These are phyloP conservation scores for Bondarzewia mesenterica DNA, from an alignment of 1,284 basidiomycete genomes.

Conservation along the genomic window DNA sequence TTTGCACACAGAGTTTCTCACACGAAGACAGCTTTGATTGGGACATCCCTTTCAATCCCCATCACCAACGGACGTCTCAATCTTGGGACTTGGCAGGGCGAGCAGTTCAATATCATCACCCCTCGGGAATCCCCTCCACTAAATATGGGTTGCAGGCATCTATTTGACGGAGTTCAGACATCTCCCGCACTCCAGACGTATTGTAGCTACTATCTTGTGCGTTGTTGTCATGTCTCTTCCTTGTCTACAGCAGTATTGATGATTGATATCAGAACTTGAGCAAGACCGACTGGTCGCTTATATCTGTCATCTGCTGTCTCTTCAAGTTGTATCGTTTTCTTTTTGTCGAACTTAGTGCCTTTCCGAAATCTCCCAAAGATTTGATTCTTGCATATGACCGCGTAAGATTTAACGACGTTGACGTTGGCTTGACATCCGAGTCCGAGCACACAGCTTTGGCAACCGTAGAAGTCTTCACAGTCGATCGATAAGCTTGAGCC, in stretches of 20 bases:
- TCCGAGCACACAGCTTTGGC: not conserved
- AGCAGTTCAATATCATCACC: constrained; percentile 6
- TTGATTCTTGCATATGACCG: too few species aligned
- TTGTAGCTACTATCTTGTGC: constrained; percentile 81
- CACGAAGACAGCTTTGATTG: constrained; percentile 81
- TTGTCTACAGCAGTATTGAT: not conserved
- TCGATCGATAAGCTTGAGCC: too few species aligned
- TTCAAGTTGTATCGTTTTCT: too few species aligned
- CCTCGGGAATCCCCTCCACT: not conserved
- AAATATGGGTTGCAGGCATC: constrained; percentile 46
- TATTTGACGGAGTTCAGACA: constrained; percentile 80
- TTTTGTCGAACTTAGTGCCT: too few species aligned
- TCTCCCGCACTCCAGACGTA: constrained; percentile 50
- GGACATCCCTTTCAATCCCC: constrained; percentile 76
- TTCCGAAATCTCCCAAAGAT: too few species aligned
- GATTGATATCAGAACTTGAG: too few species aligned
- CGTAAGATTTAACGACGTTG: not conserved
- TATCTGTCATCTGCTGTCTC: too few species aligned
- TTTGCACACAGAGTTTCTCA: constrained; percentile 64
- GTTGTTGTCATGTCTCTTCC: constrained; percentile 19
- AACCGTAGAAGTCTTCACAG: not conserved
- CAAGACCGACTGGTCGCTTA: not conserved
- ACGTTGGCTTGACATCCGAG: not conserved
- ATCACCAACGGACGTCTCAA: constrained; percentile 79
- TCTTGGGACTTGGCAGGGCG: constrained; percentile 89